These are phyloP conservation scores for Cladobotryum mycophilum DNA, from an alignment of 2,329 filamentous ascomycete species.

Conservation along the genomic window DNA sequence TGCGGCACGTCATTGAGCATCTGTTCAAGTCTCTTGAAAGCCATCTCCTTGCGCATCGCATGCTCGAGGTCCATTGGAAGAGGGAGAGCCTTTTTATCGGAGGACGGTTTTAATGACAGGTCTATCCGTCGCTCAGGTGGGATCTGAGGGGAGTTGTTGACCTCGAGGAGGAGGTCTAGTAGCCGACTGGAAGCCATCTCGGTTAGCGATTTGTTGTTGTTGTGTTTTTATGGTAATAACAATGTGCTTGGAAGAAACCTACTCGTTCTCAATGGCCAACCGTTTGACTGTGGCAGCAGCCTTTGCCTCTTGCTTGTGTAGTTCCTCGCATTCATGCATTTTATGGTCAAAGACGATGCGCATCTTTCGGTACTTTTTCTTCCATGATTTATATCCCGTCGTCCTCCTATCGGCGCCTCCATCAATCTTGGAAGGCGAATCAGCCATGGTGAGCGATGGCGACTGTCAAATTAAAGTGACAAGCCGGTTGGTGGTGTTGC, in stretches of 20 bases:
- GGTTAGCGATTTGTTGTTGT: conserved; percentile 11
- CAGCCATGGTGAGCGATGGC: conserved; percentile 23
- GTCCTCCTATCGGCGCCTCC: conserved; percentile 36
- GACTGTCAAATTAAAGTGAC: neutral
- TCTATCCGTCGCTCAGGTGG: conserved; percentile 69
- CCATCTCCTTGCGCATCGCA: conserved; percentile 34
- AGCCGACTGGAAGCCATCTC: conserved; percentile 57
- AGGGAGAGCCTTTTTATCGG: conserved; percentile 30
- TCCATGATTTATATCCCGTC: conserved; percentile 62
- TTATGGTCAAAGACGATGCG: conserved; percentile 69
- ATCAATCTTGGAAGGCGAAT: conserved; percentile 36
- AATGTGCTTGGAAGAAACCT: conserved; percentile 29
- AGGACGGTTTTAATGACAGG: conserved; percentile 46
- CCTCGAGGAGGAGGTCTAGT: conserved; percentile 79
- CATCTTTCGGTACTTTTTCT: conserved; percentile 96
- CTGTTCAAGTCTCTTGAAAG: conserved; percentile 42
- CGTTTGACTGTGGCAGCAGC: conserved; percentile 75
- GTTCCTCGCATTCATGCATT: conserved; percentile 73
- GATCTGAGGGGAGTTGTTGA: conserved; percentile 80
- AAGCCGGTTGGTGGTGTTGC: conserved; percentile 3
- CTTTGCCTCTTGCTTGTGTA: conserved; percentile 76
- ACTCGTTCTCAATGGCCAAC: conserved; percentile 91
- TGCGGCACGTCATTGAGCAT: conserved; percentile 50
- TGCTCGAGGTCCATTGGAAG: conserved; percentile 27
- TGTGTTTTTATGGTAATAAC: neutral